Percentiles rank a stretch among this genome's conserved stretches.
Conservation (phyloP, 2,329 filamentous ascomycete species). For the Cladosporium sp. region DNA sequence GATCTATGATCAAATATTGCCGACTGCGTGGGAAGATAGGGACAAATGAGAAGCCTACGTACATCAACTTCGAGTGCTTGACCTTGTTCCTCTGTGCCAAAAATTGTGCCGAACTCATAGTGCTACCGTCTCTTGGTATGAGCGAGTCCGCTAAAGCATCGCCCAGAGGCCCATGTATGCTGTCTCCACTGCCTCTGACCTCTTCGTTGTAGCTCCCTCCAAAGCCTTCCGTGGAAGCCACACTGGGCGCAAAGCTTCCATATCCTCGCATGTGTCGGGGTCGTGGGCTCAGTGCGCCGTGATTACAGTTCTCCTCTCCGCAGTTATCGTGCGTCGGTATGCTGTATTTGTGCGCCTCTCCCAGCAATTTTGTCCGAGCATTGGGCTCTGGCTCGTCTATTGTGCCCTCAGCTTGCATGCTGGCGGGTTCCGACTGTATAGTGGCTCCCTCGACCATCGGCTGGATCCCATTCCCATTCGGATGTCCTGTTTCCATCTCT, state of each 20-base stretch:
- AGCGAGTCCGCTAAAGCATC: slow-evolving; percentile 43
- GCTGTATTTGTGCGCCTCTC: slow-evolving; percentile 27
- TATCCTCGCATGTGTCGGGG: slow-evolving; percentile 51
- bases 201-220: slow-evolving; percentile 35
- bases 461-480: slow-evolving; percentile 28
- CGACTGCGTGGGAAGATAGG: background rate
- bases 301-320: slow-evolving; percentile 51
- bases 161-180: slow-evolving; percentile 37
- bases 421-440: slow-evolving; percentile 26
- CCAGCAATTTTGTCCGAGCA: slow-evolving; percentile 36
- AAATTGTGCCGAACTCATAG: slow-evolving; percentile 67
- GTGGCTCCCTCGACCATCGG: slow-evolving; percentile 30
- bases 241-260: slow-evolving; percentile 38
- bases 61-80: slow-evolving; percentile 71
- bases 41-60: slow-evolving; percentile 31
- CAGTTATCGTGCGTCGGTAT: slow-evolving; percentile 22
- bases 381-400: slow-evolving; percentile 27
- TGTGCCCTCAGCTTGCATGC: slow-evolving; percentile 20
- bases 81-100: slow-evolving; percentile 71
- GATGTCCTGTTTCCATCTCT: slow-evolving; percentile 11
- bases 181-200: slow-evolving; percentile 27
- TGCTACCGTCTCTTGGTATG: slow-evolving; percentile 51
- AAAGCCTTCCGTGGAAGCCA: slow-evolving; percentile 35
- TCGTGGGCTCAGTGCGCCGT: slow-evolving; percentile 73
- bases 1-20: no score